These are phyloP conservation scores for Lycium ferocissimum DNA, from an alignment of 257 asterid genomes.

Conservation along the genomic window DNA sequence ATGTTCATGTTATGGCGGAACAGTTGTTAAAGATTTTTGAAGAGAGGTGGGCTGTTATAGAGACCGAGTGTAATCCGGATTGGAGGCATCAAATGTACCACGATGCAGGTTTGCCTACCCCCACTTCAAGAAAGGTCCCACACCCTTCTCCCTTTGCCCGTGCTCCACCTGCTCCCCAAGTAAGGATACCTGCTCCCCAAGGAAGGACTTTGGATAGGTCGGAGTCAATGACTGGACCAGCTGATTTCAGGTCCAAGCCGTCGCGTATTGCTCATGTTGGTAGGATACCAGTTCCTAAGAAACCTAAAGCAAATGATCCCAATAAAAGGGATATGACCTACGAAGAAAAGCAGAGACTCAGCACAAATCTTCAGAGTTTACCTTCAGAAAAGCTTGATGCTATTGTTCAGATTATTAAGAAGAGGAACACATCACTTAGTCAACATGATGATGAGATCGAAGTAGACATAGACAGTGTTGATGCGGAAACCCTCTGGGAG, in stretches of 20 bases:
- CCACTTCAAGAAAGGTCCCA: conserved; percentile 31
- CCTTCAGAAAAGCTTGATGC: conserved; percentile 41
- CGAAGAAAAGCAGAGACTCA: conserved; percentile 41
- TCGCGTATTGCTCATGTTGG: conserved; percentile 18
- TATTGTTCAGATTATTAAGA: conserved; percentile 43
- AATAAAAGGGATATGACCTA: conserved; percentile 42
- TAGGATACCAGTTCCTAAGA: conserved; percentile 37
- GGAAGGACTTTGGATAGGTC: conserved; percentile 32
- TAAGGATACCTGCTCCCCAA: conserved; percentile 32
- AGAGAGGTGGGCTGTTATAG: conserved; percentile 40
- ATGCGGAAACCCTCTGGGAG: conserved; percentile 42
- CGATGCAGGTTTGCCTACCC: conserved; percentile 35
- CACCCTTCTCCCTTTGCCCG: conserved; percentile 11
- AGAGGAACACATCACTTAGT: conserved; percentile 34
- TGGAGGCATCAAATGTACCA: conserved; percentile 38
- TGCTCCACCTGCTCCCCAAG: conserved; percentile 32
- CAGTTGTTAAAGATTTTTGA: conserved; percentile 36
- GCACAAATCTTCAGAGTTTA: conserved; percentile 37
- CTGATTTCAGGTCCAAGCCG: conserved; percentile 25
- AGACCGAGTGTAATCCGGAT: conserved; percentile 32
- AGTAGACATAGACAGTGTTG: conserved; percentile 40
- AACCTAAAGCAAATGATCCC: conserved; percentile 40
- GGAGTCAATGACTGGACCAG: conserved; percentile 28
- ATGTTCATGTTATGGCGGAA: conserved; percentile 42
- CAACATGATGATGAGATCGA: conserved; percentile 42